Evolutionary conservation across 371 early-diverging fungal genomes (phyloP), one percentile per base, ranked within the genome.

Genomic region (Mucor racemosus): DNA sequence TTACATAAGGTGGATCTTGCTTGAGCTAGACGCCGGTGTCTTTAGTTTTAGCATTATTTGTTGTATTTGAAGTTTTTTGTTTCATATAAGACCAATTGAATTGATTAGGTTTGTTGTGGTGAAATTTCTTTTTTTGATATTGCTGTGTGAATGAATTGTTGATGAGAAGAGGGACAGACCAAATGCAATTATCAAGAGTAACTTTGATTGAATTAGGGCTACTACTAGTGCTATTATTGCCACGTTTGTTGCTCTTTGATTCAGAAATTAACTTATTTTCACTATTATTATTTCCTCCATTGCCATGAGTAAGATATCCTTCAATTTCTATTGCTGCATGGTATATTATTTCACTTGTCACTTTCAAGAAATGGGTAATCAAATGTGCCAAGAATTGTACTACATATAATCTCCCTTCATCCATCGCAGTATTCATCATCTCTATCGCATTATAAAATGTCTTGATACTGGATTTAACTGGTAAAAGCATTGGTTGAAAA

Each of bases 351-450:
- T 69, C 69, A 19, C 41, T 42, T 11, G 19, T n/a, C 17, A 69
- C 26, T 13, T 64, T 65, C 0, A 69, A 7, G 4, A 50, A n/a
- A 38, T 69, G 58, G 13, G 50, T 61, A 11, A 67, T 4, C 4
- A 64, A 15, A 58, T 72, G 72, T 0, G 61, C 48, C 3, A 67
- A 11, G 53, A 56, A 72, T 40, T 72, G 67, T 1, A 72, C 33
- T 8, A 72, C 41, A 57, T 72, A 72, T 15, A 56, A 19, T 21
- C 26, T 64, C 11, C 72, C 72, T 31, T 67, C 60, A 57, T 64
- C 67, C 3, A 72, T n/a, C 40, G 72, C 72, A 5, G 11, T 7
- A 60, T 72, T 64, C 39, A 72, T 11, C 1, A 44, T 42, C 40
- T 69, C 57, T 21, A 67, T 21, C 19, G 41, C 15, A 8, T 50